Base-by-base conservation (phyloP, 345 rosid species). In the Bruguiera parviflora region DNA sequence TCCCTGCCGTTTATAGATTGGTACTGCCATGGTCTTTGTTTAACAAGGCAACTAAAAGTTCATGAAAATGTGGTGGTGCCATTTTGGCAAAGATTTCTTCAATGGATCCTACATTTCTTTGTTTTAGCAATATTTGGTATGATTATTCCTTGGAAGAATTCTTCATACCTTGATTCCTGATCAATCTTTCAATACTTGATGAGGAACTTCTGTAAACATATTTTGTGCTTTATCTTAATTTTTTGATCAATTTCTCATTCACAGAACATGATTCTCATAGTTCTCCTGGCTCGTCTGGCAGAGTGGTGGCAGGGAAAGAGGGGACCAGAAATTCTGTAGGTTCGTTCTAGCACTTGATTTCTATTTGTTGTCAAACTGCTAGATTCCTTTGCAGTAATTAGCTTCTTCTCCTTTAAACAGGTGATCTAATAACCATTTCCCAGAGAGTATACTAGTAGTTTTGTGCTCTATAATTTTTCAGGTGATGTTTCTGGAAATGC, bases 271-370 rank as follows among this genome's bases (percentile, higher is more conserved):
- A 81, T 62, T 74, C 80, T 79, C 78, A 66, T 25, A 70, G 80
- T 68, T 80, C 77, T 58, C 88, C 90, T 58, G 79, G 69, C 73
- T 87, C 93, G 53, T 83, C 95, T 21, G 79, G 88, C 70, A 81
- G 82, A 75, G 77, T 75, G 75, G 74, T 63, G 39, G 67, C 75
- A 18, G 66, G 25, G 47, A 83, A 83, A 75, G 96, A 86, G 63
- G 75, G 76, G 37, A 69, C 49, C 51, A 83, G 70, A 29, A 76
- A 80, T 75, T 80, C 73, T 82, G 58, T 56, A 58, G 90, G 96
- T 86, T 71, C 75, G 87, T 82, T 31, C 29, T 58, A 60, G 67
- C 59, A 47, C 37, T 58, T 24, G 20, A 28, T 61, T 68, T 37
- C n/a, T 2, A 8, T 39, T n/a, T 56, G 5, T 10, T 8, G 47